Percentiles rank a stretch among this genome's conserved stretches.
phyloP scores from a whole-genome alignment of 2,329 filamentous ascomycete genomes.

The Pyrenochaeta sp. region DNA sequence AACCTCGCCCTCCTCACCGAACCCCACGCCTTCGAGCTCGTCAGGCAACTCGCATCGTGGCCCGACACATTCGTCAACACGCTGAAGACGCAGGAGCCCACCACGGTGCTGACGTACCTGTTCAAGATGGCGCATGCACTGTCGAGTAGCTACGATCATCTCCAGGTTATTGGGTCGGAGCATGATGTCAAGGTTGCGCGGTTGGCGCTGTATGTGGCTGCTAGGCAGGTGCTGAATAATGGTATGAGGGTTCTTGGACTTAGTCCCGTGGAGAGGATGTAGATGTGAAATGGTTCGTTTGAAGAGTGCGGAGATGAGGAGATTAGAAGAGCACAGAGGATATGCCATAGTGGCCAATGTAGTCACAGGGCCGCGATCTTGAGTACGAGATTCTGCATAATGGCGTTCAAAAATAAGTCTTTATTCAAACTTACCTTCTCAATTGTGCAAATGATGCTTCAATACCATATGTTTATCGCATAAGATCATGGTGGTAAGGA shows the following conservation, averaged over 20 bases:
- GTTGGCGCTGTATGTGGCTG: slow-evolving; percentile 73
- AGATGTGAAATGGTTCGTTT: background rate
- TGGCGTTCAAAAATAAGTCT: too few species aligned
- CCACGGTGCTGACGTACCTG: slow-evolving; percentile 73
- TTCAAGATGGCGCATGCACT: slow-evolving; percentile 87
- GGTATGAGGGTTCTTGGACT: slow-evolving; percentile 84
- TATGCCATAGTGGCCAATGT: too few species aligned
- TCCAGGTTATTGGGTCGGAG: slow-evolving; percentile 83
- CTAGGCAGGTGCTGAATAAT: slow-evolving; percentile 78
- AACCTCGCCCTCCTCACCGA: slow-evolving; percentile 74
- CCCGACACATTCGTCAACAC: slow-evolving; percentile 86
- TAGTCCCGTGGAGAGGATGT: slow-evolving; percentile 72
- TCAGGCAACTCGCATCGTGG: slow-evolving; percentile 81
- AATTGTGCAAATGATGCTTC: too few species aligned
- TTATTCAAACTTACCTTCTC: too few species aligned
- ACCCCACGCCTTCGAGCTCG: slow-evolving; percentile 74
- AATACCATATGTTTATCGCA: too few species aligned
- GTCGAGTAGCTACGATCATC: slow-evolving; percentile 80
- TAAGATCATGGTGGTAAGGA: too few species aligned
- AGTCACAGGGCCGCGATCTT: too few species aligned
- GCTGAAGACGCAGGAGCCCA: slow-evolving; percentile 80
- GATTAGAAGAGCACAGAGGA: background rate
- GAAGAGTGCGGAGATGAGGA: background rate
- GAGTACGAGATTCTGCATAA: too few species aligned
- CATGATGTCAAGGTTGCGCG: slow-evolving; percentile 73